Percentiles rank a stretch among this genome's conserved stretches.
Conservation (phyloP, 441 rosid genomes). For the Dalechampia spathulata region DNA sequence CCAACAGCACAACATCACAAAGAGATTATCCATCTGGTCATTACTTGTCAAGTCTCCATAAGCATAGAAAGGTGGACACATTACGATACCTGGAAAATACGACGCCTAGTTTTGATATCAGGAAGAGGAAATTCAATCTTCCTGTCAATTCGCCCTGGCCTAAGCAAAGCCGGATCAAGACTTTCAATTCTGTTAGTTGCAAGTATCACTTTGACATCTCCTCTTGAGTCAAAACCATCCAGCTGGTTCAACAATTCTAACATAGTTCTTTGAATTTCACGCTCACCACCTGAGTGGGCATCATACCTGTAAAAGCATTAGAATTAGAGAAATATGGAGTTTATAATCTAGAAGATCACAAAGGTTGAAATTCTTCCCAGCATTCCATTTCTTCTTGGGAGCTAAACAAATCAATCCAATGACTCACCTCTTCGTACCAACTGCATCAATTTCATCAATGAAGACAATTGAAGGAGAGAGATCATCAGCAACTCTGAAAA, state of each 20-base stretch:
- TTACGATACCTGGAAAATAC: slow-evolving; percentile 78
- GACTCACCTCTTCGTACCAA: slow-evolving; percentile 68
- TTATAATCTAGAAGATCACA: neutral
- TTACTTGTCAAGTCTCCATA: too few relatives aligned
- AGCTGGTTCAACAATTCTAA: slow-evolving; percentile 82
- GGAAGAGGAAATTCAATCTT: slow-evolving; percentile 92
- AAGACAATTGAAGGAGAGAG: slow-evolving; percentile 85
- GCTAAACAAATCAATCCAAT: neutral
- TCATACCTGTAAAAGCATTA: slow-evolving; percentile 52
- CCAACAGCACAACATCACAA: too few relatives aligned
- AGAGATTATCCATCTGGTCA: too few relatives aligned
- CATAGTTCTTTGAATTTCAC: slow-evolving; percentile 94
- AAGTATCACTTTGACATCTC: slow-evolving; percentile 84
- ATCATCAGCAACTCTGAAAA: slow-evolving; percentile 88
- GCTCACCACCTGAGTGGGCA: slow-evolving; percentile 90
- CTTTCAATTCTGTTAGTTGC: slow-evolving; percentile 84
- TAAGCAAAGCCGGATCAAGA: slow-evolving; percentile 87
- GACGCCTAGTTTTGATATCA: slow-evolving; percentile 79
- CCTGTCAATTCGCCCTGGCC: slow-evolving; percentile 85
- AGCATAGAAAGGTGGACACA: too few relatives aligned
- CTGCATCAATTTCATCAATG: slow-evolving; percentile 88
- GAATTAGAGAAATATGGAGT: neutral
- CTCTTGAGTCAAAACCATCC: slow-evolving; percentile 88
- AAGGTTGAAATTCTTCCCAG: slow-evolving; percentile 8
- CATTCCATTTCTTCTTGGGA: neutral